These are phyloP conservation scores for Scolecobasidium constrictum DNA, from an alignment of 2,329 filamentous ascomycete species.

Conservation along the genomic window DNA sequence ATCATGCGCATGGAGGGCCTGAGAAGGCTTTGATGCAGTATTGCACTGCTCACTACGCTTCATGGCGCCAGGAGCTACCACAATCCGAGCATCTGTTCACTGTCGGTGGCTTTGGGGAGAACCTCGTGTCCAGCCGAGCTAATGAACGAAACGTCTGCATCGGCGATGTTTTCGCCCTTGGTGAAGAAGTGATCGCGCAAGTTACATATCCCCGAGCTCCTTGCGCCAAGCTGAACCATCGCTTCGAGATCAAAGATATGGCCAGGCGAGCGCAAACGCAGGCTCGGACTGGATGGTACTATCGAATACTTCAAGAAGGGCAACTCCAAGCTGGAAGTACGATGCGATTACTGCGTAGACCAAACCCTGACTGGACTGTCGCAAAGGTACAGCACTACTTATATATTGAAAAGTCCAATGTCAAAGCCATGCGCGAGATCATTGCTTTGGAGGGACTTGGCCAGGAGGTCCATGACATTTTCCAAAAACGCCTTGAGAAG, in stretches of 20 bases:
- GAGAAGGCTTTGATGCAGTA: conserved; percentile 56
- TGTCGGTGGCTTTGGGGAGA: conserved; percentile 54
- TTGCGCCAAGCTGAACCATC: conserved; percentile 60
- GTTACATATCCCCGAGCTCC: conserved; percentile 52
- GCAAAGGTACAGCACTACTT: conserved; percentile 53
- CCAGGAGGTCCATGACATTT: conserved; percentile 40
- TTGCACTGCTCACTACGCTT: conserved; percentile 46
- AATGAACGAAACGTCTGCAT: conserved; percentile 57
- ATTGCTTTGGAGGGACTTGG: conserved; percentile 34
- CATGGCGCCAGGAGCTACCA: conserved; percentile 45
- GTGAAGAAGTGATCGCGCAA: conserved; percentile 41
- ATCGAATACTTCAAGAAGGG: conserved; percentile 48
- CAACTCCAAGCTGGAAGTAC: conserved; percentile 43
- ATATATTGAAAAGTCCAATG: conserved; percentile 42
- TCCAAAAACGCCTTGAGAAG: conserved; percentile 42
- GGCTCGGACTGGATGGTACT: conserved; percentile 56
- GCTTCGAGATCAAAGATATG: conserved; percentile 53
- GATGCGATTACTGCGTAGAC: conserved; percentile 44
- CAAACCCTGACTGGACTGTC: conserved; percentile 50
- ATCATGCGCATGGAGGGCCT: conserved; percentile 47
- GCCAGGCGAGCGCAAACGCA: conserved; percentile 45
- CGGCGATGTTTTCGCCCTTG: conserved; percentile 47
- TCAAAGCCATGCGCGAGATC: conserved; percentile 33
- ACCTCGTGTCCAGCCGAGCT: conserved; percentile 46
- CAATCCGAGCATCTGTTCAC: conserved; percentile 39